Conservation (phyloP, 768 basidiomycete species). For the Amylocystis lapponica region DNA sequence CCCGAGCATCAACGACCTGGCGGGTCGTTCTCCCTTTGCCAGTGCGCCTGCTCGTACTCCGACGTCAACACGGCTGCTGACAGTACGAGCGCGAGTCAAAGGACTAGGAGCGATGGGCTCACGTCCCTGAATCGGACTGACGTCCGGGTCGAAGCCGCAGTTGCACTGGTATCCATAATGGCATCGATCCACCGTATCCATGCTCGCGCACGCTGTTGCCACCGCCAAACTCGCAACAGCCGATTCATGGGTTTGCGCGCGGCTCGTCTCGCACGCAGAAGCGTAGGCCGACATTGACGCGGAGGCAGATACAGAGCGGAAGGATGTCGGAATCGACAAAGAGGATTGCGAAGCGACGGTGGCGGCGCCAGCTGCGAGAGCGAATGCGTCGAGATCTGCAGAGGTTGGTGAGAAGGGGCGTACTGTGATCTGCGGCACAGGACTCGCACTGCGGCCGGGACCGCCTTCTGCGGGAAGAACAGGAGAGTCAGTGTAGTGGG, state of each 20-base stretch:
- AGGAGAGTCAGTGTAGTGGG: conserved; percentile 15
- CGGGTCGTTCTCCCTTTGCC: not conserved
- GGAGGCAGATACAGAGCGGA: conserved; percentile 4
- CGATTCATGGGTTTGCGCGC: not conserved
- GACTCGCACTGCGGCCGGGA: not conserved
- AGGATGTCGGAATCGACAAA: conserved; percentile 16
- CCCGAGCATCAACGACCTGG: conserved; percentile 7
- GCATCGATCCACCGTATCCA: not conserved
- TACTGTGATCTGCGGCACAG: not conserved
- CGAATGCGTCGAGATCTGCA: conserved; percentile 22
- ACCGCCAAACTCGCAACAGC: not conserved
- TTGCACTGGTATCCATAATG: not conserved
- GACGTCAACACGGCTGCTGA: conserved; percentile 14
- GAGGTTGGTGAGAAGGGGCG: not conserved
- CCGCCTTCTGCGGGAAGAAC: conserved; percentile 15
- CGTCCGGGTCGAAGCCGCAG: not conserved
- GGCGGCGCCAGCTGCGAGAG: conserved; percentile 13
- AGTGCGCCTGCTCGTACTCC: not conserved
- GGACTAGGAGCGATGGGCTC: not conserved
- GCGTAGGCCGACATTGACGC: no score
- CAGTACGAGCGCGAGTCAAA: not conserved
- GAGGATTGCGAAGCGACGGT: conserved; percentile 7
- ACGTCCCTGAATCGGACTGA: not conserved
- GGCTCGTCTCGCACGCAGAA: no score
- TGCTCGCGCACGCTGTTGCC: no score